Evolutionary conservation across 1,284 basidiomycete genomes (phyloP), one percentile per base, ranked within the genome.

Genomic region (Apiotrichum gracile): DNA sequence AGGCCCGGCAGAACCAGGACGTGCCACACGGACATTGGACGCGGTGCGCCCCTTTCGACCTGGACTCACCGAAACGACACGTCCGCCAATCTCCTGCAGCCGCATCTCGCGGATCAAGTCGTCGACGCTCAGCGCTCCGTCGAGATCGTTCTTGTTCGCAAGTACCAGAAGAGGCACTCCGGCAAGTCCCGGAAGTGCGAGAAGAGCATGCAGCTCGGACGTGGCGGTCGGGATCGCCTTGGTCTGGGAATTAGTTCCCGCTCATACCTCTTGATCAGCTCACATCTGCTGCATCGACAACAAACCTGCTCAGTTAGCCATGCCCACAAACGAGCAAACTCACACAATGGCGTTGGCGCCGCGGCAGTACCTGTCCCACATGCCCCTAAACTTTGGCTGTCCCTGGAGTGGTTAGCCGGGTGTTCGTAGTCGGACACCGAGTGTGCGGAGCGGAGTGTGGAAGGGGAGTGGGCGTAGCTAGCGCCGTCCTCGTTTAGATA

Each of bases 81-180:
- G 77, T 49, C 86, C 85, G n/a, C 82, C 79, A 37, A 96, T 88
- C 69, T 86, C 88, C 64, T 88, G 84, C 33, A 93, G 63, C 6
- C 62, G 90, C 90, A 97, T 78, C 51, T 83, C 82, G 35, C 80
- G 79, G 55, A 97, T 93, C 47, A 97, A 78, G 56, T 96, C 89
- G 63, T 92, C 88, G 2, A 93, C 88, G 13, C 83, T 76, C 2
- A 87, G 84, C 55, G 91, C 88, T 13, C 80, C 83, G 2, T 85
- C 81, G 2, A 97, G 65, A 68, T 97, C 94, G 67, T 91, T 96
- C 79, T 98, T 98, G 76, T 97, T 97, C 2, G 91, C 94, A 24
- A 97, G 80, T 51, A 97, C 91, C 16, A 97, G 82, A 35, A 97
- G 72, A 1, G 93, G 93, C 3, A 96, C 90, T 1, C 86, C 85